Evolutionary conservation across 305 asterid species (phyloP).

Genomic region (Solanum hybrid): DNA sequence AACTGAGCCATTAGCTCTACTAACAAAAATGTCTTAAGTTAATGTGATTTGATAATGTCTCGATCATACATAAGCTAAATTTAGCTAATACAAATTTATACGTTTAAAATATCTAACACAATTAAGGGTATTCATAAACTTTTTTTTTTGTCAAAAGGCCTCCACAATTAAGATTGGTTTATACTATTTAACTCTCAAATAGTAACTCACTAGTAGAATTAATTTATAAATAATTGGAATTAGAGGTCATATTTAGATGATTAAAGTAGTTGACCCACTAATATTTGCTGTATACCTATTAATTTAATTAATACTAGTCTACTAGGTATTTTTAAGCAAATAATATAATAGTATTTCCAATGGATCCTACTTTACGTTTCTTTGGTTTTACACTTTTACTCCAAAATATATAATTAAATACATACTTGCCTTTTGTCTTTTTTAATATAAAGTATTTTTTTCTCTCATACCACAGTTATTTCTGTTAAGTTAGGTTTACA

Average conservation of each 20-base stretch:
- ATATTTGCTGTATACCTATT: background rate
- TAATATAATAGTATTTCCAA: background rate
- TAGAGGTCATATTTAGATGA: background rate
- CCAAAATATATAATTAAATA: background rate
- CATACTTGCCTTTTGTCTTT: background rate
- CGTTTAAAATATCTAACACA: background rate
- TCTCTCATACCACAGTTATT: background rate
- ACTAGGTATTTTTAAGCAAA: background rate
- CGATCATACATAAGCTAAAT: background rate
- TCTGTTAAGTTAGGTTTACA: conserved; percentile 7
- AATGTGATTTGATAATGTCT: background rate
- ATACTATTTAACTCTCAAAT: background rate
- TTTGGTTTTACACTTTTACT: background rate
- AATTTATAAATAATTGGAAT: background rate
- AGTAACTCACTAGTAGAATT: background rate
- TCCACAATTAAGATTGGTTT: background rate
- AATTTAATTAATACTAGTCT: background rate
- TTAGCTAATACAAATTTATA: background rate
- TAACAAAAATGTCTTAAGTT: background rate
- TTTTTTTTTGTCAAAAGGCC: background rate
- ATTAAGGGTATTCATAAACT: too few relatives aligned
- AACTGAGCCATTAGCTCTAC: background rate
- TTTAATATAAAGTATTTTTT: background rate
- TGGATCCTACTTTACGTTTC: background rate
- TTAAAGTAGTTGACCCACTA: conserved; percentile 20